Evolutionary conservation across 805 yeast species (phyloP).

Genomic region (Maudiozyma saulgeensis): DNA sequence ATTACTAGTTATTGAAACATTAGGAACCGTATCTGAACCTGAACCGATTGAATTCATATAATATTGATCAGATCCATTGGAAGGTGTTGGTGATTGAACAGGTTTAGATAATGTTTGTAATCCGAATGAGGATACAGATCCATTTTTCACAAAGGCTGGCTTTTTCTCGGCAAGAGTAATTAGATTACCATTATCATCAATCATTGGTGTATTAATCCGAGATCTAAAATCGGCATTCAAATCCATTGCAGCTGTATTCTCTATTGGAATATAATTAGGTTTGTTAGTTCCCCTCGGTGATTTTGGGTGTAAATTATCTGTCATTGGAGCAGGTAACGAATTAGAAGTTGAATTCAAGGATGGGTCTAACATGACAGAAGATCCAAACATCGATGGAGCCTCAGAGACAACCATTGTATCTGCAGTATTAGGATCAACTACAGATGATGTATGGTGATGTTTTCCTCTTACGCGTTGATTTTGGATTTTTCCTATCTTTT

Average conservation of each 20-base stretch:
- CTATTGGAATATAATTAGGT: slow-evolving; percentile 24
- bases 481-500: slow-evolving; percentile 22
- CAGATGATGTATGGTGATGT: neutral
- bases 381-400: neutral
- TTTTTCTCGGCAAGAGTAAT: slow-evolving; percentile 25
- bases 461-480: neutral
- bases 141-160: neutral
- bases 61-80: slow-evolving; percentile 2
- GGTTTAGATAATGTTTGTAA: slow-evolving; percentile 4
- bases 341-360: neutral
- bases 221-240: slow-evolving; percentile 9
- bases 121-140: slow-evolving; percentile 3
- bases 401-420: neutral
- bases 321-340: neutral
- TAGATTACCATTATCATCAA: slow-evolving; percentile 31
- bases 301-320: neutral
- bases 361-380: neutral
- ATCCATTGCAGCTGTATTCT: slow-evolving; percentile 8
- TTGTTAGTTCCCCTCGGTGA: slow-evolving; percentile 6
- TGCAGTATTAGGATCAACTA: neutral
- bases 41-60: slow-evolving; percentile 4
- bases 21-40: slow-evolving; percentile 1
- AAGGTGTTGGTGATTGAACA: slow-evolving; percentile 6
- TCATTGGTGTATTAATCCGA: slow-evolving; percentile 28
- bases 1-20: slow-evolving; percentile 16